Base-by-base conservation (phyloP, 306 rosid genomes). In the Inga leiocalycina region DNA sequence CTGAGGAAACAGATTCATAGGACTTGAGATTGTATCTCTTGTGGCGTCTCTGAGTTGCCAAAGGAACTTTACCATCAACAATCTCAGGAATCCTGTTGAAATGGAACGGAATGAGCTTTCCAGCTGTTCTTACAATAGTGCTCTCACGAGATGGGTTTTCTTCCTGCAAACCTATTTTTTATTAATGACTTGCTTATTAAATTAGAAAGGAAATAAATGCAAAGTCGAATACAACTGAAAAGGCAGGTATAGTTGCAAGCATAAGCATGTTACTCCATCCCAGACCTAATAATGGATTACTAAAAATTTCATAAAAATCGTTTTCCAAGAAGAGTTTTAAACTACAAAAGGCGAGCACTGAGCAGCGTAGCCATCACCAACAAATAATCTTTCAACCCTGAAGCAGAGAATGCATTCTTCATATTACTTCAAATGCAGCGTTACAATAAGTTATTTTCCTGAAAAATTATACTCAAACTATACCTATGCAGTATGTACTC, bases 61-160 rank as follows among this genome's bases (percentile, higher is more conserved):
- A 82, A 46, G 96, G 91, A 78, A 89, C 91, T 74, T 87, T 88
- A 62, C 87, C 83, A 87, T 92, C 98, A 75, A 78, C 22, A 20
- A 86, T 87, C 87, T 92, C 98, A 0, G 92, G 97, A 86, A 95
- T 91, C 88, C 92, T 83, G 84, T 94, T 95, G 87, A 95, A 95
- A 56, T 90, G 94, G 79, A 95, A 95, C n/a, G 98, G 99, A 79
- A 90, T 91, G 67, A 95, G 98, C 90, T 95, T 95, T 77, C 93
- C 94, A 1, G 99, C 98, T 68, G 99, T 95, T 88, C 98, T 92
- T 83, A 95, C 94, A 82, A 95, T 90, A 20, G 98, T 93, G 87
- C 93, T 89, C 82, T 92, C 97, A 62, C 98, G 93, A 79, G 99
- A 92, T 82, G 97, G 97, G 78, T 95, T 95, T 86, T 95, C 99